Conservation (phyloP, 352 stramenopile species). For the Phytophthora citricola region DNA sequence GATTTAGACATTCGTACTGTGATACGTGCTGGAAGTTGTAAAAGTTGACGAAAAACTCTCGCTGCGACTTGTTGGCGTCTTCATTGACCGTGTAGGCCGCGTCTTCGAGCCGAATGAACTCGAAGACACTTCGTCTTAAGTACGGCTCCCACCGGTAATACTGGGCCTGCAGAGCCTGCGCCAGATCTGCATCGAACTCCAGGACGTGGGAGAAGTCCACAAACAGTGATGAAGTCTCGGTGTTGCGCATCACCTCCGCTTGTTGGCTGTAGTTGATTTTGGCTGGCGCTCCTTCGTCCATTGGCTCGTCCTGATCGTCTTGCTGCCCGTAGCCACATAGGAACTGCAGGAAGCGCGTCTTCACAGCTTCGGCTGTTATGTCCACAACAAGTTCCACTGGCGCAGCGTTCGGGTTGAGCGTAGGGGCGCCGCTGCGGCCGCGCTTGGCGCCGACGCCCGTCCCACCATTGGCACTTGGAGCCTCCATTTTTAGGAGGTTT, state of each 20-base stretch:
- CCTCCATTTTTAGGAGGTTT: conserved; percentile 27
- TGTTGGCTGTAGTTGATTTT: conserved; percentile 87
- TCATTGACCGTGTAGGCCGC: conserved; percentile 81
- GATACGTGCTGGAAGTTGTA: conserved; percentile 91
- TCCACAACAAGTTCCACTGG: conserved; percentile 74
- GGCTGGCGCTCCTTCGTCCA: conserved; percentile 9
- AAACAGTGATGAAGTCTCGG: conserved; percentile 88
- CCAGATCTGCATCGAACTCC: conserved; percentile 83
- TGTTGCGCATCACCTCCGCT: conserved; percentile 87
- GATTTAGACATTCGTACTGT: conserved; percentile 45
- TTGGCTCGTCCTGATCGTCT: conserved; percentile 21
- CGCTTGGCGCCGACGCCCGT: conserved; percentile 45
- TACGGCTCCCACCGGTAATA: conserved; percentile 90
- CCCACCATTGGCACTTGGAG: conserved; percentile 2
- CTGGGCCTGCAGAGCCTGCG: conserved; percentile 83
- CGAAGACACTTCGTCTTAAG: conserved; percentile 73
- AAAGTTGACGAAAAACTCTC: conserved; percentile 91
- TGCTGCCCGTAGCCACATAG: conserved; percentile 79
- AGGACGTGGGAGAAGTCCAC: conserved; percentile 89
- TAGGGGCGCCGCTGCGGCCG: conserved; percentile 39
- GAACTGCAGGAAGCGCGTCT: conserved; percentile 86
- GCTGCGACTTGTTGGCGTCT: conserved; percentile 78
- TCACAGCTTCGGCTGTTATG: conserved; percentile 80
- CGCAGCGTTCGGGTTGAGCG: conserved; percentile 45
- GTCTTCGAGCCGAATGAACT: conserved; percentile 83